Conservation (phyloP, 148 eudicot species). For the Spergularia bocconei region DNA sequence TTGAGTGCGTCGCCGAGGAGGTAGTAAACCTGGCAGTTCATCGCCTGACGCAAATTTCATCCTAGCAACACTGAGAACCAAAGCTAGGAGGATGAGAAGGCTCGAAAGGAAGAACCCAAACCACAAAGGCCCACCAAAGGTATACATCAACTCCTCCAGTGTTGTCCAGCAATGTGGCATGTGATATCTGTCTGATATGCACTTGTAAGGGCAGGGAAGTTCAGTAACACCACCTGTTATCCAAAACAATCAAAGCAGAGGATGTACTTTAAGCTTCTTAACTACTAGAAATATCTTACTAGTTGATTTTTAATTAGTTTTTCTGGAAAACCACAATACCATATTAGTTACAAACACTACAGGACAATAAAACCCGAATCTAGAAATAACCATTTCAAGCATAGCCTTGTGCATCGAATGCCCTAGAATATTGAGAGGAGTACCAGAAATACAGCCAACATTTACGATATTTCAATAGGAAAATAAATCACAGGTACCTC, state of each 20-base stretch:
- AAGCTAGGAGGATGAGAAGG: slow-evolving; percentile 69
- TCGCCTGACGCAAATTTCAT: slow-evolving; percentile 77
- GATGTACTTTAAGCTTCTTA: slow-evolving; percentile 4
- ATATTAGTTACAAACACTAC: not conserved
- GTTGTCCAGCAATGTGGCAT: slow-evolving; percentile 96
- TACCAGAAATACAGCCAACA: not conserved
- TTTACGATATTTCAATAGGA: not conserved
- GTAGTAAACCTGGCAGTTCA: slow-evolving; percentile 67
- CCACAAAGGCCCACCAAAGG: slow-evolving; percentile 98
- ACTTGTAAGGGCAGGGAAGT: slow-evolving; percentile 90
- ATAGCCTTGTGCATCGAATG: not conserved
- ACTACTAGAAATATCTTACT: not conserved
- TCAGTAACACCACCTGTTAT: slow-evolving; percentile 77
- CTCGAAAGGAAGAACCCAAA: slow-evolving; percentile 67
- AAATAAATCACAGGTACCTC: slow-evolving; percentile 52
- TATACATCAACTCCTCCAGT: slow-evolving; percentile 77
- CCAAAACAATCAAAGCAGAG: slow-evolving; percentile 10
- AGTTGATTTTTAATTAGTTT: too few species aligned
- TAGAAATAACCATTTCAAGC: not conserved
- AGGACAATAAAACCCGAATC: not conserved
- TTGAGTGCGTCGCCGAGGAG: slow-evolving; percentile 63
- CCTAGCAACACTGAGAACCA: slow-evolving; percentile 94
- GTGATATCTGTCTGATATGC: slow-evolving; percentile 91
- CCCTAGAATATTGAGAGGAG: not conserved
- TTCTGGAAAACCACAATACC: too few species aligned